Evolutionary conservation across 140 eudicot genomes (phyloP), one percentile per base, ranked within the genome.

Genomic region (Anethum foeniculum): DNA sequence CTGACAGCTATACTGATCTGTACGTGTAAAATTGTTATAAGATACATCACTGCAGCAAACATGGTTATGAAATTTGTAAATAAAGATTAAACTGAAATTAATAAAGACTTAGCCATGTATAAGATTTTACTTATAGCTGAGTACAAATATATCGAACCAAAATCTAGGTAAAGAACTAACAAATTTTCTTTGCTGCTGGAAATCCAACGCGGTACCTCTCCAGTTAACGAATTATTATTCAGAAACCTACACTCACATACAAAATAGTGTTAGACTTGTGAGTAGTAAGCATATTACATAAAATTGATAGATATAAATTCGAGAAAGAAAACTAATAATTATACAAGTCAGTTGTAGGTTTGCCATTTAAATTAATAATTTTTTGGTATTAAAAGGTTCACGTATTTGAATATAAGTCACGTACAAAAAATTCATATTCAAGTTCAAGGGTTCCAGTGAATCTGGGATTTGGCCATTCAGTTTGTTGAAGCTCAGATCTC

Each of bases 401-500:
- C 47, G 28, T 30, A 67, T 30, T 67, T 69, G 39, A 71, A 23
- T 5, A 72, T 21, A 30, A 41, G 36, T 79, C 67, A 77, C 84
- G 2, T 80, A 87, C 88, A 87, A 67, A 82, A 27, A 76, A 32
- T 46, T 75, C 79, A 75, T 11, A 0, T 18, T 28, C 62, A 4
- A 30, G 73, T 27, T 67, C 73, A 67, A 67, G 43, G 73, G 73
- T 27, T 67, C 73, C 38, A 67, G 43, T 32, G 23, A 30, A 30
- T 30, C 11, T 32, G 89, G 84, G 60, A 88, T 85, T 75, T n/a
- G 39, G 34, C 87, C 91, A 77, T 52, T 76, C 79, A 88, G 79
- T 77, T 25, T 81, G 84, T 88, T 88, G 84, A 83, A 83, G 79
- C 89, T 88, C 76, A 88, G 82, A 75, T 88, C 91, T 11, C 91